Conservation (phyloP, 768 basidiomycete species). For the Chlorophyllum brunneum region DNA sequence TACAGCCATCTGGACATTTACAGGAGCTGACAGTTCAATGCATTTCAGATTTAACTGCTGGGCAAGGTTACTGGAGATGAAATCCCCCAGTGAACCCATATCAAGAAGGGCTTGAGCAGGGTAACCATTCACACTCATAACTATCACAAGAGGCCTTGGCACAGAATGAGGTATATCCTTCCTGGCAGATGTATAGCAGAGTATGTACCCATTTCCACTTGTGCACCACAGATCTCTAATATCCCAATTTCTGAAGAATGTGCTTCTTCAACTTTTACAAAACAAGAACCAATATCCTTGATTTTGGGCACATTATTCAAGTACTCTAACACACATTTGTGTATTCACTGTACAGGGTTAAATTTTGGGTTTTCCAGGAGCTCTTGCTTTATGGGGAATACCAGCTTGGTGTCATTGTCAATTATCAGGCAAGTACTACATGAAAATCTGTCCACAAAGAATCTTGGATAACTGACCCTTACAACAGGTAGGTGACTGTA, state of each 20-base stretch:
- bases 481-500: not conserved
- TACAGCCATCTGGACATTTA: constrained; percentile 35
- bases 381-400: too few species aligned
- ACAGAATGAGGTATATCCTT: constrained; percentile 18
- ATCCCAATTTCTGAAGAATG: not conserved
- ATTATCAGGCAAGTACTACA: too few species aligned
- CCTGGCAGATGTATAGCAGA: constrained; percentile 18
- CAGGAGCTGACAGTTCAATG: constrained; percentile 23
- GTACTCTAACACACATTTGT: too few species aligned
- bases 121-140: constrained; percentile 27
- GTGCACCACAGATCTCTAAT: constrained; percentile 9
- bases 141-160: constrained; percentile 31
- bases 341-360: too few species aligned
- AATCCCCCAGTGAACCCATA: constrained; percentile 36
- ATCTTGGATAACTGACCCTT: not conserved
- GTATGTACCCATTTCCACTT: constrained; percentile 16
- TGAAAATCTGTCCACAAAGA: not conserved
- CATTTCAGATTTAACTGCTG: constrained; percentile 31
- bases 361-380: too few species aligned
- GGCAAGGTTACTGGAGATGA: constrained; percentile 31
- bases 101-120: constrained; percentile 31
- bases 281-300: too few species aligned
- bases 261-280: not conserved
- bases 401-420: too few species aligned
- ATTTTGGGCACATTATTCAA: too few species aligned